Conservation (phyloP, 768 basidiomycete genomes). For the Pleurotus platypus region DNA sequence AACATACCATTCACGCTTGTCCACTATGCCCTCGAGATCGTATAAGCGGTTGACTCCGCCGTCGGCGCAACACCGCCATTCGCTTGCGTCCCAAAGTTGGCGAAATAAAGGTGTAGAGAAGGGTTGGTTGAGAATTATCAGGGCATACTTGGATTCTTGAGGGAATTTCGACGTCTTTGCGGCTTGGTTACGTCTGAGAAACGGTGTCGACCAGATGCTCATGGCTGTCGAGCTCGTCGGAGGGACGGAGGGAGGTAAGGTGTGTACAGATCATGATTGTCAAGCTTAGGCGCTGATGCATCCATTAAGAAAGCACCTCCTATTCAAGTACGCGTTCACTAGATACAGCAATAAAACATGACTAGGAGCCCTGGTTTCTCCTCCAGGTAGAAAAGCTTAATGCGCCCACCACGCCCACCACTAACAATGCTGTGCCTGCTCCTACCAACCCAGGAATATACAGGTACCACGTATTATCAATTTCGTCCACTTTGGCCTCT, state of each 20-base stretch:
- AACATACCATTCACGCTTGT: neutral
- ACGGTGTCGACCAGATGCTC: conserved; percentile 2
- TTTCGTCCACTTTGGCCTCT: conserved; percentile 47
- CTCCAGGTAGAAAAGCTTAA: conserved; percentile 70
- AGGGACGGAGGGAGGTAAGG: conserved; percentile 3
- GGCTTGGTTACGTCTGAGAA: neutral
- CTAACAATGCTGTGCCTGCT: conserved; percentile 78
- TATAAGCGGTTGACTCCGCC: conserved; percentile 85
- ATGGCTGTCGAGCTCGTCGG: neutral
- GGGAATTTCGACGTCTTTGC: neutral
- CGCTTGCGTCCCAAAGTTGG: conserved; percentile 51
- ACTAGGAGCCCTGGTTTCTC: conserved; percentile 58
- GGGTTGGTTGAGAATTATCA: conserved; percentile 91
- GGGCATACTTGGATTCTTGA: conserved; percentile 34
- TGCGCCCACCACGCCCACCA: conserved; percentile 75
- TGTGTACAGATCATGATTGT: neutral
- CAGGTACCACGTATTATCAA: conserved; percentile 76
- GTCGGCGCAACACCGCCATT: conserved; percentile 74
- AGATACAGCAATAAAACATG: conserved; percentile 1
- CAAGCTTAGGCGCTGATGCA: neutral
- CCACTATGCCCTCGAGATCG: conserved; percentile 37
- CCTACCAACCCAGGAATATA: conserved; percentile 78
- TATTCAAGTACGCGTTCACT: too few species aligned
- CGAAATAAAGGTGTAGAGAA: conserved; percentile 63
- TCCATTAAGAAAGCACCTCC: too few species aligned